A percentile compares a stretch with the other conserved stretches of the same genome.
Evolutionary conservation across 805 yeast genomes (phyloP).

Genomic region (Kurtzmaniella fragi): DNA sequence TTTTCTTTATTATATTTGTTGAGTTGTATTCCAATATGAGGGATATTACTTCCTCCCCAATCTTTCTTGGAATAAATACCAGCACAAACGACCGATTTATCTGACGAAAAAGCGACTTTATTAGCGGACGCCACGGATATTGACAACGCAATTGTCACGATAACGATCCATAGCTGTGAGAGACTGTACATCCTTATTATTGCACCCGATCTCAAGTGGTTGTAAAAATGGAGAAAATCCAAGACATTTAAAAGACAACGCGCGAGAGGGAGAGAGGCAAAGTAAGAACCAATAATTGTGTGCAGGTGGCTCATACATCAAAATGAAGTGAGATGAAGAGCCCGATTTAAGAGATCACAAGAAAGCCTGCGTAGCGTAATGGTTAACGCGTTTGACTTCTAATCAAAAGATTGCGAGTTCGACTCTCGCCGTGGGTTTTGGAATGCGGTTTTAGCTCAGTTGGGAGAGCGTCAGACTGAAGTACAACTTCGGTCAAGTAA

Average conservation of each 20-base stretch:
- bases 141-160: too few relatives aligned
- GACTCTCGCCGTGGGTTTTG: slow-evolving; percentile 47
- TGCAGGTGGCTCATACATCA: too few relatives aligned
- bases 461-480: slow-evolving; percentile 22
- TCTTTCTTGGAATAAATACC: slow-evolving; percentile 87
- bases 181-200: too few relatives aligned
- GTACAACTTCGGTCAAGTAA: slow-evolving; percentile 8
- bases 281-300: too few relatives aligned
- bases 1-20: slow-evolving; percentile 22
- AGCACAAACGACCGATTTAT: slow-evolving; percentile 65
- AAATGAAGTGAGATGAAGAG: too few relatives aligned
- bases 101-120: slow-evolving; percentile 44
- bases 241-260: too few relatives aligned
- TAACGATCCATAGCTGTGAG: too few relatives aligned
- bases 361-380: slow-evolving; percentile 57
- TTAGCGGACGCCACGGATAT: slow-evolving; percentile 25
- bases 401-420: slow-evolving; percentile 64
- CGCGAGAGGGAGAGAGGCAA: too few relatives aligned
- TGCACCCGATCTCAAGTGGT: too few relatives aligned
- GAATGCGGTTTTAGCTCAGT: slow-evolving; percentile 32
- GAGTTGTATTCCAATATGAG: slow-evolving; percentile 27
- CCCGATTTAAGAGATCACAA: background rate
- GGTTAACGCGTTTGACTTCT: slow-evolving; percentile 66
- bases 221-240: too few relatives aligned
- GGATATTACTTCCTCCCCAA: slow-evolving; percentile 74